Percentiles rank a stretch among this genome's conserved stretches.
Evolutionary conservation across 768 basidiomycete species (phyloP).

Genomic region (Postia placenta): DNA sequence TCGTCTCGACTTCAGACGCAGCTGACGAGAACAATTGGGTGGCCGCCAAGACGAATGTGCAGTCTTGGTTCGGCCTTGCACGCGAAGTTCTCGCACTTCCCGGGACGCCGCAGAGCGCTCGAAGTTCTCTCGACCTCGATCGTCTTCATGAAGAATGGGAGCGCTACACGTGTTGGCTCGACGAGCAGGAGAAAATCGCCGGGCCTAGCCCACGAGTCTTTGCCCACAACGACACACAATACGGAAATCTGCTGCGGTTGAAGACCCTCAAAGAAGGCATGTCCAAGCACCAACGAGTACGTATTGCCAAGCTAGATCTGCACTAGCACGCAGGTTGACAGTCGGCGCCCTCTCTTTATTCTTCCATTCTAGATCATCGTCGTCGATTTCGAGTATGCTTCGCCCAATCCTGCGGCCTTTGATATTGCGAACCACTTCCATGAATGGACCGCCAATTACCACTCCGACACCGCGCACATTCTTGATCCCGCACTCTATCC

Average conservation of each 20-base stretch:
- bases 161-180: conserved; percentile 65
- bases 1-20: conserved; percentile 29
- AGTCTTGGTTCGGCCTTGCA: conserved; percentile 66
- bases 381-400: conserved; percentile 97
- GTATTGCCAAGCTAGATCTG: neutral
- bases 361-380: conserved; percentile 65
- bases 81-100: conserved; percentile 68
- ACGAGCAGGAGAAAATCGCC: conserved; percentile 48
- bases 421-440: conserved; percentile 97
- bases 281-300: conserved; percentile 74
- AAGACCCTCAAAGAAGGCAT: conserved; percentile 46
- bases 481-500: conserved; percentile 68
- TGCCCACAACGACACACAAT: conserved; percentile 94
- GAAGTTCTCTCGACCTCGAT: conserved; percentile 56
- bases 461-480: conserved; percentile 59
- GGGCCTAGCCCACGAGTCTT: conserved; percentile 66
- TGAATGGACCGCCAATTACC: conserved; percentile 95
- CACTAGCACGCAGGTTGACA: neutral
- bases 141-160: conserved; percentile 59
- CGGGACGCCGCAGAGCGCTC: conserved; percentile 36
- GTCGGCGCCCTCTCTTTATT: neutral
- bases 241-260: conserved; percentile 84
- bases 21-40: conserved; percentile 47
- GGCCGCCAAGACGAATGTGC: conserved; percentile 60
- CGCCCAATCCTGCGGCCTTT: conserved; percentile 86